A percentile compares a stretch with the other conserved stretches of the same genome.
Evolutionary conservation across 768 basidiomycete genomes (phyloP).

Genomic region (Russula brevipes): DNA sequence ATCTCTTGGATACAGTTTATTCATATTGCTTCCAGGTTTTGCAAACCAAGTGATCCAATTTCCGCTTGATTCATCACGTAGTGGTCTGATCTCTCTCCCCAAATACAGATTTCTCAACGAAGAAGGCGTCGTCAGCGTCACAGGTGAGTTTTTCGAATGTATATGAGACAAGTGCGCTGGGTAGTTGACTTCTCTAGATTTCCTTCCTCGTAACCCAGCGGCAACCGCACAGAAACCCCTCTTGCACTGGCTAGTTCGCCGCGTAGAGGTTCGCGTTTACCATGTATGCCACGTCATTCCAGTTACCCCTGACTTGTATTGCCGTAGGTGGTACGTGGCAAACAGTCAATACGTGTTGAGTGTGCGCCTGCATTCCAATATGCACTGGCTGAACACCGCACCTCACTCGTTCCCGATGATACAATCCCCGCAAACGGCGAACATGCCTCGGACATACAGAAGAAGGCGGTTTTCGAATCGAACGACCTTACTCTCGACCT

Average conservation of each 20-base stretch:
- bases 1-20: neutral
- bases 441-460: constrained; percentile 34
- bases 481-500: constrained; percentile 62
- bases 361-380: constrained; percentile 98
- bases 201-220: constrained; percentile 60
- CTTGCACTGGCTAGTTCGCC: constrained; percentile 79
- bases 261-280: constrained; percentile 52
- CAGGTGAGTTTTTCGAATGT: constrained; percentile 42
- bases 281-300: neutral
- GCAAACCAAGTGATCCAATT: constrained; percentile 61
- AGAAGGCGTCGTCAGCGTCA: constrained; percentile 77
- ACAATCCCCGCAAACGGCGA: constrained; percentile 32
- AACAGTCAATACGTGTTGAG: constrained; percentile 73
- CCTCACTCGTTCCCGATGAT: constrained; percentile 48
- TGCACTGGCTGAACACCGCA: constrained; percentile 68
- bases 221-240: constrained; percentile 50
- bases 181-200: constrained; percentile 46
- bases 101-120: constrained; percentile 67
- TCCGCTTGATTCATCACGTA: neutral
- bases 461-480: constrained; percentile 61
- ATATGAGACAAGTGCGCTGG: neutral
- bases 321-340: constrained; percentile 72
- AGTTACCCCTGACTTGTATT: neutral
- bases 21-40: constrained; percentile 48
- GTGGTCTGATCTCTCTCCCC: neutral